Evolutionary conservation across 352 stramenopile genomes (phyloP), one percentile per base, ranked within the genome.

Genomic region (Globisporangium paddicum): DNA sequence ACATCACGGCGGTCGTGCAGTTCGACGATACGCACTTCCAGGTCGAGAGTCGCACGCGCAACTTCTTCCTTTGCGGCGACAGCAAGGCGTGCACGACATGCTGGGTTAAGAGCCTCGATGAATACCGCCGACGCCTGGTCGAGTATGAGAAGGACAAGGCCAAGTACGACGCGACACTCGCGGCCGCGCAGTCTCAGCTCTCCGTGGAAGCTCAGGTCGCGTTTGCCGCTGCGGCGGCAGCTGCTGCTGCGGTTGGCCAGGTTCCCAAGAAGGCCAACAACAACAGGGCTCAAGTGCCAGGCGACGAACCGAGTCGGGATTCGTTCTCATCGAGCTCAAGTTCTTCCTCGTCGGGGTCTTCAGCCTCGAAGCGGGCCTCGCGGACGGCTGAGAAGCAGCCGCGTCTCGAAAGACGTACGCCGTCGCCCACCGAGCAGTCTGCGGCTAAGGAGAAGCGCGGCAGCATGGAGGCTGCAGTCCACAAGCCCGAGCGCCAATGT

Each of bases 21-120:
- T 94, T 93, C 58, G 85, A 94, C 41, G 82, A 94, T 44, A 90
- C 81, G 35, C 82, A 90, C 40, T 94, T 94, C 49, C 85, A 94
- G 47, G 82, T 94, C 41, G 85, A 94, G 52, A 89, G 81, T 60
- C 75, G 79, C 14, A 90, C 75, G 28, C 82, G 82, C 48, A 94
- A 93, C 49, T 94, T 94, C 50, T 94, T 94, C 40, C 69, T 93
- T 13, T 89, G 84, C 28, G 82, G 80, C 41, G 85, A 94, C 37
- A 94, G 85, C 74, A 94, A 93, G 58, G 82, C 85, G 28, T 85
- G 79, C 53, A 87, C 85, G 1, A 67, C 71, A 18, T 92, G 83
- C 57, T 94, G 85, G 85, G 82, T 91, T 7, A 82, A 85, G 21
- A 91, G 80, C 47, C 71, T 94, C 5, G 81, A 94, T 35, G 73